Evolutionary conservation across 78 protist species (phyloP), one percentile per base, ranked within the genome.

Genomic region (Dictyostelium brefeldianum): DNA sequence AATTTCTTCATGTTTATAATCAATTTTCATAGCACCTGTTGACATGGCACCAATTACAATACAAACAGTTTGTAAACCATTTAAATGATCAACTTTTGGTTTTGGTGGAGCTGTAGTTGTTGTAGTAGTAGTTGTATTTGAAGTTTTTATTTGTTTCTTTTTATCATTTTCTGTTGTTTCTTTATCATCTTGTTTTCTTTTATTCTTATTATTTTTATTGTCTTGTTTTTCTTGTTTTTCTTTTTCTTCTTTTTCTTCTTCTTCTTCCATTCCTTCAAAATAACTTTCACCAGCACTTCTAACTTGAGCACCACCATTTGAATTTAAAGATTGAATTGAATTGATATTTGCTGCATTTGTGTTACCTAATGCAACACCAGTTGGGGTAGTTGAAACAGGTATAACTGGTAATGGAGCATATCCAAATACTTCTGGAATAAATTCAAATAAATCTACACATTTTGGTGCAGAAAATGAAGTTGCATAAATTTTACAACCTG

Each of bases 21-120:
- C 97, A 14, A 77, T 78, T 20, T 97, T 93, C 12, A 96, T 83
- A 5, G 70, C 43, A 43, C 99, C 99, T 56, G 96, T 97, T 17
- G 99, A 97, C 54, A 98, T 29, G 0, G 97, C 98, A 17, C 99
- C 99, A 14, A 96, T 41, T 1, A 98, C 97, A 9, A 97, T 92
- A 9, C 92, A 98, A 67, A 78, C 89, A 22, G 29, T 57, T 54
- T 81, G 78, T n/a, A 87, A n/a, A 43, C 92, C 92, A 50, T 87
- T 87, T 18, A 87, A 64, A 9, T 57, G 56, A 70, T 64, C 83
- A 10, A 29, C n/a, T 84, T 74, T 73, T 17, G 57, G 57, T 62
- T 57, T 22, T 29, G 67, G 31, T 27, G 15, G 10, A 7, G 29
- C 36, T 62, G 54, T n/a, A 50, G 78, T 22, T 10, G 89, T n/a